Evolutionary conservation across 2,329 filamentous ascomycete genomes (phyloP).

Genomic region (Colletotrichum endophyticum): DNA sequence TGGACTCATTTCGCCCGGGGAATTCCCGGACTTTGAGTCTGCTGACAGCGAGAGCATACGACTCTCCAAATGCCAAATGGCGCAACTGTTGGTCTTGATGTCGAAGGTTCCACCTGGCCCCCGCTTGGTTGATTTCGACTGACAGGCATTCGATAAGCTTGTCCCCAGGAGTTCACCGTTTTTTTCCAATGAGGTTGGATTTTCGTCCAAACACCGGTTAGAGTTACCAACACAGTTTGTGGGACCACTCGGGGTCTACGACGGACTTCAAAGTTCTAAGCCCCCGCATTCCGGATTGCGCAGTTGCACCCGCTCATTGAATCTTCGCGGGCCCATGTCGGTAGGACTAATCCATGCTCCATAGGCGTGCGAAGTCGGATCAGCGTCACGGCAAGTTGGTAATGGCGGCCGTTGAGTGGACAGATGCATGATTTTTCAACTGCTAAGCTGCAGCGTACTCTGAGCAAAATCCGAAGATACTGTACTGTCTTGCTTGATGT

Average conservation of each 20-base stretch:
- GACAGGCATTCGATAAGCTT: not conserved
- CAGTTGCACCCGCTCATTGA: not conserved
- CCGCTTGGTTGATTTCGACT: not conserved
- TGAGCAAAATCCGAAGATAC: not conserved
- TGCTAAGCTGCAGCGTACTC: not conserved
- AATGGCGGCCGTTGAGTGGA: not conserved
- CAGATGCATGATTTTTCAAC: not conserved
- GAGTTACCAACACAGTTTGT: not conserved
- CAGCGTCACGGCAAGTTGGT: not conserved
- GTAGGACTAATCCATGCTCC: not conserved
- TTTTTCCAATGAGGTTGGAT: not conserved
- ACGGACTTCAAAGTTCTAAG: not conserved
- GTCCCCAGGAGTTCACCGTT: not conserved
- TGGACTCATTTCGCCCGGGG: not conserved
- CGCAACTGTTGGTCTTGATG: not conserved
- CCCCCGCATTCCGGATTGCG: not conserved
- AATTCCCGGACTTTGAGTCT: not conserved
- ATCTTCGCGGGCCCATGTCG: not conserved
- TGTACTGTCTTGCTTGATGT: not conserved
- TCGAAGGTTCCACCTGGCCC: not conserved
- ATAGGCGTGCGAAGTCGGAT: not conserved
- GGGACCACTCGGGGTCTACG: not conserved
- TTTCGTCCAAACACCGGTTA: not conserved
- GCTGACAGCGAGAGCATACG: not conserved
- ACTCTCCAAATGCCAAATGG: not conserved